Evolutionary conservation across 805 yeast genomes (phyloP), one percentile per base, ranked within the genome.

Genomic region (Kluyveromyces nonfermentans): DNA sequence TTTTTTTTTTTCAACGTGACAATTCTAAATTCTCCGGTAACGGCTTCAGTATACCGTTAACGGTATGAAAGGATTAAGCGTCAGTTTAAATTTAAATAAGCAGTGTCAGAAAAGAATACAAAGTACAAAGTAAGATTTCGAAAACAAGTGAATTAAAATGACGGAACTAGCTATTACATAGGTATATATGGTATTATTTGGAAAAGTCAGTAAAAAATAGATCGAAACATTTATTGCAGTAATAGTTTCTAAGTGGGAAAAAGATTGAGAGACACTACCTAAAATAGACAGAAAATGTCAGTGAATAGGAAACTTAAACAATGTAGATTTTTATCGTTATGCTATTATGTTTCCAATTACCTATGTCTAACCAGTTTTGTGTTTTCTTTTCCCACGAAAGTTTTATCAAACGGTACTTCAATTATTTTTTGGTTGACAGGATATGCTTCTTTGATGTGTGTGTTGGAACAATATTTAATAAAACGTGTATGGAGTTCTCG

Each of bases 401-500:
- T 38, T 16, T 31, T 38, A 21, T n/a, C 25, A 18, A 28, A 38
- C 22, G 41, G 41, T 4, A 18, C 41, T 6, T 22, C 41, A 21
- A 22, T 28, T 7, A 15, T 38, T 17, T 32, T 38, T 7, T 38
- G 41, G 41, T 4, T 28, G 34, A 28, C 34, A 28, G 41, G 41
- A 15, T 38, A 38, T 19, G 31, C 21, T 30, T 18, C 18, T 8
- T n/a, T 38, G 7, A 34, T 38, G 7, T 38, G 41, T 15, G 4
- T 17, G 19, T 38, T 38, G 16, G 30, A 32, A 9, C 41, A 38
- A 17, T 38, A 38, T 38, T 38, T 38, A 34, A 22, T 38, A 3
- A 38, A 38, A 19, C 41, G 41, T 9, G 34, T 38, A 9, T 38
- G 41, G 41, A 17, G 31, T 21, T 16, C 41, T 14, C 30, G 41